Evolutionary conservation across 2,329 filamentous ascomycete species (phyloP), one percentile per base, ranked within the genome.

Genomic region (Cytospora piceicola): DNA sequence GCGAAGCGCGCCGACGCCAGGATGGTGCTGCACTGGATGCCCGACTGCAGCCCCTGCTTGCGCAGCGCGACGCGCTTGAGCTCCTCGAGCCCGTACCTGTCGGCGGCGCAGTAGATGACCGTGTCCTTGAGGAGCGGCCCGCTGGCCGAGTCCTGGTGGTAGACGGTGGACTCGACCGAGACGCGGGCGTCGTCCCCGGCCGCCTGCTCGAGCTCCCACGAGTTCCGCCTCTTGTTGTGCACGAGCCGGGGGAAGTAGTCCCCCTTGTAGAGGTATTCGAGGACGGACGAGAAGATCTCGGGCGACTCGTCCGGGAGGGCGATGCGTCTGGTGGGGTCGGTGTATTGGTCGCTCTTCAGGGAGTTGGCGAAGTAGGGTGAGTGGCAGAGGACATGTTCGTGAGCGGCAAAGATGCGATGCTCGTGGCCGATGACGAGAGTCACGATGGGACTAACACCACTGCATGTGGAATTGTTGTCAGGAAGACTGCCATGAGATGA

Each of bases 211-310:
- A 97, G 81, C 74, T 91, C 89, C 90, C 92, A 97, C 61, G 87
- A 89, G 76, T 92, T 88, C 63, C 87, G 86, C 69, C 89, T 88
- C 81, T 93, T 93, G 80, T 94, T 92, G 78, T 93, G 92, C 64
- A 92, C 79, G 29, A 96, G 83, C 22, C 90, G 90, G 3, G 94
- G 93, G 72, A 90, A 94, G 80, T 97, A 97, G 78, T 97, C 94
- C 69, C 93, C 93, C 79, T 96, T 96, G 85, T 96, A 96, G 64
- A 97, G 87, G 72, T 90, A 97, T 75, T 97, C 94, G 64, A 97
- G 88, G 14, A 97, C 85, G 7, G 90, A 93, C 9, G 92, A 96
- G 77, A 97, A 94, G 73, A 96, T 90, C 76, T 96, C 93, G 24
- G 94, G 93, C 71, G 94, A 90, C 77, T 97, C 94, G 67, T 94